Evolutionary conservation across 352 stramenopile genomes (phyloP).

Genomic region (Phytopythium montanum): DNA sequence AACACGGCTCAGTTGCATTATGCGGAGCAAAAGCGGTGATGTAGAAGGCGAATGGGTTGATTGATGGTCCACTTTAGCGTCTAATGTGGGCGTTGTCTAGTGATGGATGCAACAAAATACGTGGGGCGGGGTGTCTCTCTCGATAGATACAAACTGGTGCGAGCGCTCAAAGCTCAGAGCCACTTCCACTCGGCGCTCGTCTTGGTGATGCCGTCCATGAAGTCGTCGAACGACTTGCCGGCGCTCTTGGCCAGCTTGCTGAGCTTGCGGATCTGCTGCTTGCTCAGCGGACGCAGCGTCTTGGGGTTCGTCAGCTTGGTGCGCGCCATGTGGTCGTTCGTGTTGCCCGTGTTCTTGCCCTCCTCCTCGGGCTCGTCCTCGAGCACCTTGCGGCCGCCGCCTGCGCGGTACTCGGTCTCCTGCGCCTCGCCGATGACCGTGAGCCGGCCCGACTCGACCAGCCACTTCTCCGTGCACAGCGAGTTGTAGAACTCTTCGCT

Average conservation of each 20-base stretch:
- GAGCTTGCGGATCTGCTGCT: constrained; percentile 70
- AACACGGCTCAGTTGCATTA: no score
- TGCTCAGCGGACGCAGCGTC: constrained; percentile 61
- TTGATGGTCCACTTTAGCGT: background rate
- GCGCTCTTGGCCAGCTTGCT: constrained; percentile 55
- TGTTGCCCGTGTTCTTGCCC: constrained; percentile 37
- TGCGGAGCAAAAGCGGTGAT: no score
- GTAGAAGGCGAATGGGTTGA: no score
- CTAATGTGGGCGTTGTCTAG: background rate
- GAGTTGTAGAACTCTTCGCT: constrained; percentile 83
- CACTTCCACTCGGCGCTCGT: constrained; percentile 73
- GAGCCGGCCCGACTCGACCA: constrained; percentile 59
- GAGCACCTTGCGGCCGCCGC: constrained; percentile 57
- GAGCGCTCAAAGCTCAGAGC: no score
- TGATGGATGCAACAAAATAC: background rate
- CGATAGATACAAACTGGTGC: constrained; percentile 2
- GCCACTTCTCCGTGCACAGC: constrained; percentile 73
- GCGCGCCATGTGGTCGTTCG: constrained; percentile 52
- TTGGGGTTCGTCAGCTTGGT: constrained; percentile 73
- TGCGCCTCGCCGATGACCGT: constrained; percentile 68
- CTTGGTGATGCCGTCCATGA: constrained; percentile 47
- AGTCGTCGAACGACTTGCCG: constrained; percentile 61
- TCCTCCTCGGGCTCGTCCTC: constrained; percentile 44
- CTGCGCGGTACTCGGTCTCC: constrained; percentile 67
- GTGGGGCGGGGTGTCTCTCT: no score